Evolutionary conservation across 352 stramenopile genomes (phyloP), one percentile per base, ranked within the genome.

Genomic region (Pythium oligandrum): DNA sequence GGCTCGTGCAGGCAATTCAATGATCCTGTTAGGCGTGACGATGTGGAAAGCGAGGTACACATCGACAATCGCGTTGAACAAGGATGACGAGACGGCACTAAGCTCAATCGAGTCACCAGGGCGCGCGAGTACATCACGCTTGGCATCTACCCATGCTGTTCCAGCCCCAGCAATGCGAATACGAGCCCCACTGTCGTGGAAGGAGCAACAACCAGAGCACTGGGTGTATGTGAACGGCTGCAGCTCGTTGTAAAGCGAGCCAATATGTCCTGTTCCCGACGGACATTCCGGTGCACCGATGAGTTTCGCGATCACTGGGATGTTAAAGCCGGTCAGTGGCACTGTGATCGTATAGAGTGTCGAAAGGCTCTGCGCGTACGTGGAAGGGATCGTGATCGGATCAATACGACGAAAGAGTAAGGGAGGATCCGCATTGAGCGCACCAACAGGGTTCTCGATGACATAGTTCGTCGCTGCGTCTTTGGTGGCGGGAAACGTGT

Each of bases 31-130:
- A 3, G 77, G 54, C 0, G 78, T 88, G 36, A 88, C 66, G 10
- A 88, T 63, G 43, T 92, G 82, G 57, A 92, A 92, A 30, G 60
- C 77, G 4, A 92, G 4, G 57, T 83, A 86, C 4, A 90, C 77
- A 47, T 89, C 75, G 1, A 73, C 56, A 49, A 80, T 57, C 9
- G 82, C 67, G 58, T 85, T 86, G 58, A 89, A 90, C 30, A 70
- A 69, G 3, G 57, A 35, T 0, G 82, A 75, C 1, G 77, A 73
- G n/a, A 55, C 66, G 4, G 70, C 71, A 10, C 63, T 52, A 4
- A 90, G 55, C 47, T 88, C 75, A 32, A 90, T 54, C 5, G 61
- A 61, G 12, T 88, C 63, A 1, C 74, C 75, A 12, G 75, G 73
- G 1, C 50, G 54, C 11, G 86, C 47, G 8, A 84, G 54, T 10